Conservation (phyloP, 139 green algal species). For the Chlamydomonas applanata region DNA sequence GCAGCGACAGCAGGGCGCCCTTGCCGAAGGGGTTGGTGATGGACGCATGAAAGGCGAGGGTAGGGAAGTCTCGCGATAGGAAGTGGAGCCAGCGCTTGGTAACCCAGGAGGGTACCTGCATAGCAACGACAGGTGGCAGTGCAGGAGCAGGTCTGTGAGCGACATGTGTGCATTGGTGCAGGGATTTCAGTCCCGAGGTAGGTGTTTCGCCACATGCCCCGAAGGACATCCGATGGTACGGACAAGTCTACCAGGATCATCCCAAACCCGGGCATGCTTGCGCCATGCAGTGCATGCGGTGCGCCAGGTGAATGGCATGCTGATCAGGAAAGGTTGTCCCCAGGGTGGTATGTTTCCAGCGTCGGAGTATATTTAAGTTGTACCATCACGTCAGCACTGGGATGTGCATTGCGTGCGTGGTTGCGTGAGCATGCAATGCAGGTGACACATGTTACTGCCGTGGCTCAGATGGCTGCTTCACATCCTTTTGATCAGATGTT, state of each 20-base stretch:
- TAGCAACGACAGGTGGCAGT: neutral
- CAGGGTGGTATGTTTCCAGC: neutral
- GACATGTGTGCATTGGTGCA: neutral
- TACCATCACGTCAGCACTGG: slow-evolving; percentile 24
- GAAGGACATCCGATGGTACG: slow-evolving; percentile 19
- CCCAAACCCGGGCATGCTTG: neutral
- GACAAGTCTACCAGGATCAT: slow-evolving; percentile 23
- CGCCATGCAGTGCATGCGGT: neutral
- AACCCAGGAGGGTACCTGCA: slow-evolving; percentile 94
- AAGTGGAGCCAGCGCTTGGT: slow-evolving; percentile 93
- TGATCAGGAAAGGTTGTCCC: slow-evolving; percentile 30
- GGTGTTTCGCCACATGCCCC: neutral
- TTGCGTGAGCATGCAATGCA: neutral
- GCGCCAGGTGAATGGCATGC: neutral
- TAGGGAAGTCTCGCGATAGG: slow-evolving; percentile 91
- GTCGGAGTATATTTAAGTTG: slow-evolving; percentile 71
- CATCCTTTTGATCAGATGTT: too few species aligned
- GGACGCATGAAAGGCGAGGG: slow-evolving; percentile 95
- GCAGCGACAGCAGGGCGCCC: slow-evolving; percentile 79
- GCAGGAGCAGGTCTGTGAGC: neutral
- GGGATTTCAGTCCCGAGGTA: slow-evolving; percentile 7
- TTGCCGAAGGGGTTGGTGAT: slow-evolving; percentile 98
- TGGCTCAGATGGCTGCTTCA: too few species aligned
- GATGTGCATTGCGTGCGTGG: slow-evolving; percentile 8
- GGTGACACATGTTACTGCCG: neutral